Evolutionary conservation across 169 alveolate genomes (phyloP), one percentile per base, ranked within the genome.

Genomic region (Neospora caninum): DNA sequence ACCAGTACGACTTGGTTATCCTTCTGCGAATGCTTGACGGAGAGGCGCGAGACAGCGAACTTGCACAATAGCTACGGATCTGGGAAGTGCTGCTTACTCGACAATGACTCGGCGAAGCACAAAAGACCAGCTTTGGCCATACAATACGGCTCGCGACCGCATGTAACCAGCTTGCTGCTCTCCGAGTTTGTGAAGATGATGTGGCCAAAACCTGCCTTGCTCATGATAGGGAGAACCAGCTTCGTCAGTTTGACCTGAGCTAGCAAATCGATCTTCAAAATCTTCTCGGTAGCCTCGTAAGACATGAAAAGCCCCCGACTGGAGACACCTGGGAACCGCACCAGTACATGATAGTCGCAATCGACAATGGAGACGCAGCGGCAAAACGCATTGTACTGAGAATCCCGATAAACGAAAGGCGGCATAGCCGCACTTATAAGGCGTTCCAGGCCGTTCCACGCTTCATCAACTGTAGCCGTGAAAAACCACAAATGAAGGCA

Each of bases 91-190:
- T 64, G 73, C 64, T 38, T 82, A 82, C 89, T 82, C 25, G 89
- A 82, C 31, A 82, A 49, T 7, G 89, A 64, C 22, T 38, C 89
- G 42, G 89, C 89, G 38, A 41, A 82, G 38, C 43, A 42, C 38
- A 82, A 27, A 16, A 82, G 89, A 18, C 89, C 89, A 16, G 34
- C 64, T 18, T 82, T 82, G 2, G 89, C 64, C 41, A 82, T 67
- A 31, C 39, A 36, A 49, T 82, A 82, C 34, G 89, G 89, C 67
- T 39, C 89, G 29, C 10, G 53, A 31, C 89, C 89, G 89, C 89
- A 82, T 41, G 69, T 13, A 49, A 82, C 64, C 54, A 82, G n/a
- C 41, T 82, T 82, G 64, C 89, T 82, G 38, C 34, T 20, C 27
- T 0, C 34, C 39, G 89, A 82, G 25, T 82, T 82, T 31, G 89